Conservation (phyloP, 805 yeast genomes). For the Ogataea populi-albae region DNA sequence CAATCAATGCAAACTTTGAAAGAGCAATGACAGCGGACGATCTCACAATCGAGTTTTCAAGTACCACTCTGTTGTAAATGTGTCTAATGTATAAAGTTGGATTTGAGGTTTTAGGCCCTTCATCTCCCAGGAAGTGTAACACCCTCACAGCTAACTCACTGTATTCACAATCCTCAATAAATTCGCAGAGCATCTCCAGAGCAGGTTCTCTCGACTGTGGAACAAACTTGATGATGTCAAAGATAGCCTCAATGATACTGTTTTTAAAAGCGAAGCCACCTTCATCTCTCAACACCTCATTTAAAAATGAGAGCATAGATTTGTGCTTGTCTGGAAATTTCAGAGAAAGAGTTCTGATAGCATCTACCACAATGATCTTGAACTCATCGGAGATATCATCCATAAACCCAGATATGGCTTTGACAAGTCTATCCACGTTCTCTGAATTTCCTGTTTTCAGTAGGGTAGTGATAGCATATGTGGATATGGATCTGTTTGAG, state of each 20-base stretch:
- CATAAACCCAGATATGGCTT: slow-evolving; percentile 83
- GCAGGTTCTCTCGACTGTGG: slow-evolving; percentile 83
- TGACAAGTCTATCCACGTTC: slow-evolving; percentile 82
- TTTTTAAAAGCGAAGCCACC: slow-evolving; percentile 86
- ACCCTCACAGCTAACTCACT: slow-evolving; percentile 92
- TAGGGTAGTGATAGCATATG: slow-evolving; percentile 94
- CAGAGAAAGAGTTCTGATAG: slow-evolving; percentile 84
- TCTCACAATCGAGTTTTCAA: slow-evolving; percentile 92
- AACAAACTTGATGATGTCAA: slow-evolving; percentile 83
- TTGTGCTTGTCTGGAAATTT: slow-evolving; percentile 92
- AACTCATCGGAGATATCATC: slow-evolving; percentile 95
- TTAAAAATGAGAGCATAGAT: slow-evolving; percentile 74
- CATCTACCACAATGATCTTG: slow-evolving; percentile 91
- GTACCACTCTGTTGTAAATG: slow-evolving; percentile 92
- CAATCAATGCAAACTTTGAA: slow-evolving; percentile 81
- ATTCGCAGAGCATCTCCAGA: slow-evolving; percentile 87
- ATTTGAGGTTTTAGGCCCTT: slow-evolving; percentile 83
- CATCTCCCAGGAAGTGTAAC: slow-evolving; percentile 86
- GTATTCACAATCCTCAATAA: slow-evolving; percentile 96
- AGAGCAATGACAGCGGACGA: slow-evolving; percentile 94
- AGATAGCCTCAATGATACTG: slow-evolving; percentile 85
- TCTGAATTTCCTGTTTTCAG: slow-evolving; percentile 92
- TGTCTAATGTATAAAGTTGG: slow-evolving; percentile 93
- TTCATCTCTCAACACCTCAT: slow-evolving; percentile 83
- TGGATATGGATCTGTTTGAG: slow-evolving; percentile 85